These are phyloP conservation scores for Kwoniella sp. DNA, from an alignment of 768 basidiomycete genomes.

Conservation along the genomic window DNA sequence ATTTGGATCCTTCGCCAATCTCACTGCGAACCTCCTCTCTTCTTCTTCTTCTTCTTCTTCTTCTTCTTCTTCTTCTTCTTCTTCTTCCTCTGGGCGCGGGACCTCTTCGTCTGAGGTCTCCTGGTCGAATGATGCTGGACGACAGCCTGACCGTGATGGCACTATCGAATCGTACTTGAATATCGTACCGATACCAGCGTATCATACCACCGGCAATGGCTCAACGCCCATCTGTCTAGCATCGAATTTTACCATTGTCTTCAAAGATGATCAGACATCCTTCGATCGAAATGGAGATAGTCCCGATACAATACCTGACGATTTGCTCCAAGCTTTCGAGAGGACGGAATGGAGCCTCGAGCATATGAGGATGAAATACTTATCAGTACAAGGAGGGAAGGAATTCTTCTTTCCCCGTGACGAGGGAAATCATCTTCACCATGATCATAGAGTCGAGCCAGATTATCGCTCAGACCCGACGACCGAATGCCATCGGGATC, in stretches of 20 bases:
- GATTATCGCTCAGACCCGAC: too few species aligned
- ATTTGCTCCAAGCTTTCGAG: neutral
- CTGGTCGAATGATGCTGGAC: too few species aligned
- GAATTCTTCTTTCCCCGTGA: constrained; percentile 2
- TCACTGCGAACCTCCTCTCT: too few species aligned
- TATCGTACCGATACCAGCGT: neutral
- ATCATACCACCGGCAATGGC: constrained; percentile 6
- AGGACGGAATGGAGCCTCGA: neutral
- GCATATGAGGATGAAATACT: neutral
- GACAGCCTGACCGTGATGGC: too few species aligned
- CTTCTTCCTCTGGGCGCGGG: too few species aligned
- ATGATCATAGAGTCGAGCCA: too few species aligned
- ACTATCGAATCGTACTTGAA: neutral
- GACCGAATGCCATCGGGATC: neutral
- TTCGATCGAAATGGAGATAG: neutral
- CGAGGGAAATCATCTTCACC: too few species aligned
- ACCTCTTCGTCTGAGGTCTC: too few species aligned
- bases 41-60: too few species aligned
- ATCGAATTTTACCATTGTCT: neutral
- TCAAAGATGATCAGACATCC: too few species aligned
- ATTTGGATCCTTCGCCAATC: too few species aligned
- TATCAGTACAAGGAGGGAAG: neutral
- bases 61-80: too few species aligned
- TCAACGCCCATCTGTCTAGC: constrained; percentile 10
- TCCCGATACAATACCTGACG: neutral